Base-by-base conservation (phyloP, 176 grass and related monocot species). In the Paspalum vaginatum region DNA sequence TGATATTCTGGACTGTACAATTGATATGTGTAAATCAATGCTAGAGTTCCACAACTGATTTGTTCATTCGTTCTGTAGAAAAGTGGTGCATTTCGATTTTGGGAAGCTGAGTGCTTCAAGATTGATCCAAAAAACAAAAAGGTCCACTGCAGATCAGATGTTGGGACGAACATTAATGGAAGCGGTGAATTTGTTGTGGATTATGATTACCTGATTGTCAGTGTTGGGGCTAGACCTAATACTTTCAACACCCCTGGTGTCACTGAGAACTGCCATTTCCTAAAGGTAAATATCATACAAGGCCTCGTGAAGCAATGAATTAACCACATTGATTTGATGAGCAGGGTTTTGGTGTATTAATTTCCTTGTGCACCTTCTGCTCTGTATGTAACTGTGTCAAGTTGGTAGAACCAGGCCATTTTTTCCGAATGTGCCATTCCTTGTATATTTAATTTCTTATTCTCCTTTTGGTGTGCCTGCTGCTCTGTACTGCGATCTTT, bases 241-340 rank as follows among this genome's bases (percentile, higher is more conserved):
- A 98, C 95, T 74, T 98, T 98, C 80, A 94, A 94, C 66, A 98
- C 95, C 41, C 92, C 95, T 47, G 92, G 95, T 73, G 95, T 98
- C 67, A 46, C 62, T 74, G 92, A 98, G 79, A 87, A 98, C 78
- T 98, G 95, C 47, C 92, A 98, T 77, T 98, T 94, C 73, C 79
- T 98, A 49, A 98, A 98, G 95, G 92, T 98, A 82, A 67, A 60
- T 85, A 52, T 65, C 62, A 22, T 18, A 13, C 79, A 39, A 76
- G 41, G 42, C 20, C 9, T 77, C 24, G 54, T 43, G 47, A 57
- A 40, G 61, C 41, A 52, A 39, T 61, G 52, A 39, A 40, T 38
- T 47, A 45, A 10, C 8, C 53, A 55, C 16, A 53, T 32, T 70
- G 27, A 54, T 49, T 66, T 9, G 45, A 37, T 49, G 17, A 63